Evolutionary conservation across 2,329 filamentous ascomycete genomes (phyloP).

Genomic region (Mycosphaerella sp.): DNA sequence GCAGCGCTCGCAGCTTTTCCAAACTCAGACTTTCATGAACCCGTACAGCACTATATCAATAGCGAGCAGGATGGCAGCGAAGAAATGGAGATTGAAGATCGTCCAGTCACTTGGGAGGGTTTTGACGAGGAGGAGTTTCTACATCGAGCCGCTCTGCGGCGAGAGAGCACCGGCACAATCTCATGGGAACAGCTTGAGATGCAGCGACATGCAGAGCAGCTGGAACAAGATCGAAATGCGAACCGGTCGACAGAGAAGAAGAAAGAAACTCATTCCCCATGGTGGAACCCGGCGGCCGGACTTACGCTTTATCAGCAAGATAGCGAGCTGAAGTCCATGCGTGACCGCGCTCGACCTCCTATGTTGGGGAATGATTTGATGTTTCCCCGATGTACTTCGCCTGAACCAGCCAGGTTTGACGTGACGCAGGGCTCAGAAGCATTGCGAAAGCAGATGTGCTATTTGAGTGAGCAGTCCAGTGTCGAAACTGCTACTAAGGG

Average conservation of each 20-base stretch:
- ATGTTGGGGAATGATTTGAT: conserved; percentile 79
- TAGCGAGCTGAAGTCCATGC: conserved; percentile 47
- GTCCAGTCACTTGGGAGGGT: conserved; percentile 35
- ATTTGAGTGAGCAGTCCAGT: conserved; percentile 44
- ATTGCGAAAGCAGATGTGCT: conserved; percentile 44
- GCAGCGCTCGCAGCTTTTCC: conserved; percentile 69
- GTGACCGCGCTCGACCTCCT: conserved; percentile 61
- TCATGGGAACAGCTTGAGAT: conserved; percentile 74
- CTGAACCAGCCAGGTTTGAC: conserved; percentile 77
- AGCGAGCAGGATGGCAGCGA: conserved; percentile 39
- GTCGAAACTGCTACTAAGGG: conserved; percentile 42
- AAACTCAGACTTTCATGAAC: conserved; percentile 61
- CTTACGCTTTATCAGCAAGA: conserved; percentile 32
- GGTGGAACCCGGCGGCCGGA: conserved; percentile 36
- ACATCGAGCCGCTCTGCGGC: conserved; percentile 33
- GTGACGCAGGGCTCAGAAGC: conserved; percentile 58
- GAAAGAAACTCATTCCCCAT: conserved; percentile 29
- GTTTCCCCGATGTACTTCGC: conserved; percentile 76
- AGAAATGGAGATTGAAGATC: conserved; percentile 31
- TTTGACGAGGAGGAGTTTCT: conserved; percentile 36
- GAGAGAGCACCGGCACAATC: conserved; percentile 57
- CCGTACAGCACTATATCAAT: conserved; percentile 64
- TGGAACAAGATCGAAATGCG: conserved; percentile 47
- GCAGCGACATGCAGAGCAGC: conserved; percentile 66
- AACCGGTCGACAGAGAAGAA: conserved; percentile 34